phyloP scores from a whole-genome alignment of 768 basidiomycete genomes.

The Kockovaella imperatae region DNA sequence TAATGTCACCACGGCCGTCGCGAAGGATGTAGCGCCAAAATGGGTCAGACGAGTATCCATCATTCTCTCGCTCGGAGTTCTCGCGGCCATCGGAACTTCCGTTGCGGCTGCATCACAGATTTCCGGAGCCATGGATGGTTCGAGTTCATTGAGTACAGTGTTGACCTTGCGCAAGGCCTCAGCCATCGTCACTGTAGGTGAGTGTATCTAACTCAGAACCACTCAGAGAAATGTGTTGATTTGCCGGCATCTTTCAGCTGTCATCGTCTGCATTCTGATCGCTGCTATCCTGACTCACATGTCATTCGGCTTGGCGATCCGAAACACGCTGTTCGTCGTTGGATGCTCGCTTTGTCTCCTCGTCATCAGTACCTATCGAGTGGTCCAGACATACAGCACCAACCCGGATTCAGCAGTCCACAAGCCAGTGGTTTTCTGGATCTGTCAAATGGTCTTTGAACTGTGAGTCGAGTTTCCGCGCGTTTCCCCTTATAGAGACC shows the following conservation, averaged over 20 bases:
- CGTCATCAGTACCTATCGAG: constrained; percentile 7
- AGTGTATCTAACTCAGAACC: background rate
- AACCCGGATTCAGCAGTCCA: background rate
- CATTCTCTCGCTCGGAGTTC: background rate
- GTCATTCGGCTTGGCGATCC: constrained; percentile 4
- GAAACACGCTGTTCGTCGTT: constrained; percentile 3
- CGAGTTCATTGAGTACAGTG: constrained; percentile 7
- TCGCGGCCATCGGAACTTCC: constrained; percentile 15
- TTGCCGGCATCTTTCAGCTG: background rate
- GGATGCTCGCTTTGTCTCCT: background rate
- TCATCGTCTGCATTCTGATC: constrained; percentile 4
- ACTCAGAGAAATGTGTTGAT: too few species aligned
- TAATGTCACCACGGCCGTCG: constrained; percentile 5
- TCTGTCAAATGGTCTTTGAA: constrained; percentile 14
- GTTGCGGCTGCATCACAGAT: constrained; percentile 9
- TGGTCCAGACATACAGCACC: background rate
- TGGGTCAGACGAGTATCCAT: constrained; percentile 14
- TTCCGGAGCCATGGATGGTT: constrained; percentile 4
- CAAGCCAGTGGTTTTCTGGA: constrained; percentile 9
- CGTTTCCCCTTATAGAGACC: background rate
- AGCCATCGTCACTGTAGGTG: constrained; percentile 13
- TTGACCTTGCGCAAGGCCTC: constrained; percentile 7
- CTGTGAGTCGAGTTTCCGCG: constrained; percentile 4
- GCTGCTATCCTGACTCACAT: constrained; percentile 4
- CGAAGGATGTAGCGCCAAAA: constrained; percentile 4